Base-by-base conservation (phyloP, 1,284 basidiomycete genomes). In the Ceratobasidium sp. region DNA sequence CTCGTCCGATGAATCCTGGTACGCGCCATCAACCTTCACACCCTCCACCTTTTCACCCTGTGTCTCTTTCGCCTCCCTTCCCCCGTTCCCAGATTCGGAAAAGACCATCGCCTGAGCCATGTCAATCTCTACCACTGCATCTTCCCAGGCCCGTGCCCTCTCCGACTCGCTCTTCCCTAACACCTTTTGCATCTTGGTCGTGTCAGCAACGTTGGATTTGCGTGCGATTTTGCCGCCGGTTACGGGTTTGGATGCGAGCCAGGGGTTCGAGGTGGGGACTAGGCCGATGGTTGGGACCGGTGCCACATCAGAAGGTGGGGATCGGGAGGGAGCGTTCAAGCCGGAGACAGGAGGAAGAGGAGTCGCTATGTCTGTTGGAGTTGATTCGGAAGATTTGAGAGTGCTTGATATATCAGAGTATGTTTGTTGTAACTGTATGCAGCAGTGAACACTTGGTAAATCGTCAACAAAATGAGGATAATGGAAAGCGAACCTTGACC, bases 1-100 rank as follows among this genome's bases (percentile, higher is more conserved):
- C 31, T 68, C 64, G 34, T 90, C 85, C 51, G 80, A 84, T 9
- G 87, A 87, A 62, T 88, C 87, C 24, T 85, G 83, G 46, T 82
- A 85, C 31, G 80, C 81, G 46, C 78, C 79, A 34, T 81, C 81
- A 19, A 79, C 76, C 63, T 63, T 58, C 61, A 66, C 54, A 39
- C 71, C 49, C 61, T 75, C 51, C 65, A 63, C 80, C 59, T 78
- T 74, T 34, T 58, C n/a, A 63, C 69, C 2, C 72, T 68, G 61
- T 69, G 64, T 75, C 79, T 75, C 65, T 72, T 77, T 76, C 76
- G 54, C 56, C 69, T 74, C 46, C 29, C 9, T 31, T 51, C 14
- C 14, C 3, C 66, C 24, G 58, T 77, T 68, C 51, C 64, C 66
- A 64, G 48, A 27, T 11, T 68, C 49, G n/a, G 48, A 19, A 1